Conservation (phyloP, 2,329 filamentous ascomycete genomes). For the Amylocarpus encephaloides region DNA sequence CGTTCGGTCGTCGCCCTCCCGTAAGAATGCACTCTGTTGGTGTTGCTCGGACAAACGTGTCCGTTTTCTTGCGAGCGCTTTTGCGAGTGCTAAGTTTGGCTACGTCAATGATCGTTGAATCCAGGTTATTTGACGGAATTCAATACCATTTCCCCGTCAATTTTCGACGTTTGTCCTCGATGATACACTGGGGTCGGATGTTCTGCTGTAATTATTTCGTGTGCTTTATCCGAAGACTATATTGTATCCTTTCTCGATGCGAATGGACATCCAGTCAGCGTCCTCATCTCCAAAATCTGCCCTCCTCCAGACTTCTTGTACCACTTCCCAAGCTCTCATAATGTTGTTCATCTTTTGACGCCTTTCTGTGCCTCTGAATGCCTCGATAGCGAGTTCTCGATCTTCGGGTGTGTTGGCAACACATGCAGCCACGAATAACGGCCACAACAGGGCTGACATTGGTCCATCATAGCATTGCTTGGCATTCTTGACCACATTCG, state of each 20-base stretch:
- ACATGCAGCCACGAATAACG: constrained; percentile 56
- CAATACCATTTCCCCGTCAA: too few relatives aligned
- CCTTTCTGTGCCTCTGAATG: constrained; percentile 47
- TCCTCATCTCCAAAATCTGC: constrained; percentile 34
- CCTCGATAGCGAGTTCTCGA: constrained; percentile 42
- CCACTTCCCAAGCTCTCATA: constrained; percentile 52
- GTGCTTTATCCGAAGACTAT: constrained; percentile 49
- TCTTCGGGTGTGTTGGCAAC: constrained; percentile 48
- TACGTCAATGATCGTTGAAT: too few relatives aligned
- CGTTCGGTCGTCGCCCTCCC: too few relatives aligned
- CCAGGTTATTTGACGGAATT: too few relatives aligned
- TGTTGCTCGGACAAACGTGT: too few relatives aligned
- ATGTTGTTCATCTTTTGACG: constrained; percentile 63
- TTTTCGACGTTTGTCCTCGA: too few relatives aligned
- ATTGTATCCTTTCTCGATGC: constrained; percentile 50
- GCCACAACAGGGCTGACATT: constrained; percentile 59
- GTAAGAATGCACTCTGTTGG: too few relatives aligned
- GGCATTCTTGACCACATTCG: constrained; percentile 45
- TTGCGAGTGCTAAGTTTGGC: too few relatives aligned
- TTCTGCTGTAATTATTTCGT: too few relatives aligned
- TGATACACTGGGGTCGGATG: too few relatives aligned
- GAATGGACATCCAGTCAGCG: constrained; percentile 46
- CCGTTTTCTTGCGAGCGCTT: too few relatives aligned
- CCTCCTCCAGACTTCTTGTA: constrained; percentile 55
- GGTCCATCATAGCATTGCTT: constrained; percentile 39